Conservation (phyloP, 148 eudicot species). For the Rhododendron mucronatum region DNA sequence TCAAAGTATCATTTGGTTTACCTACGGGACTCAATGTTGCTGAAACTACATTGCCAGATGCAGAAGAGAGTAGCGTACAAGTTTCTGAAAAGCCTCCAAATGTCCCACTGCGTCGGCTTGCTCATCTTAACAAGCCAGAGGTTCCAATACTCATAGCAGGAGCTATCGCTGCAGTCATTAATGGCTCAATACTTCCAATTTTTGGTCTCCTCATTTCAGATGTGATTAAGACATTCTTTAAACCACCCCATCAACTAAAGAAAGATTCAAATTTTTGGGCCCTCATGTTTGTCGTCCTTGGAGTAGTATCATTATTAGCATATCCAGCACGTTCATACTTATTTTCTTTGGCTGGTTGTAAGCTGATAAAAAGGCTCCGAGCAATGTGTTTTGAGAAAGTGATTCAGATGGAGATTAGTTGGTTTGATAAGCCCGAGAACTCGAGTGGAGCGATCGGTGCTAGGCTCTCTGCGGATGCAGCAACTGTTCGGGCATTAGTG, state of each 20-base stretch:
- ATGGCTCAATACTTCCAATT: constrained; percentile 41
- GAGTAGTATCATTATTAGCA: constrained; percentile 24
- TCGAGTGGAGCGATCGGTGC: constrained; percentile 86
- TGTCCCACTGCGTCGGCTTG: constrained; percentile 49
- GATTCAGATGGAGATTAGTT: constrained; percentile 67
- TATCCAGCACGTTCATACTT: constrained; percentile 33
- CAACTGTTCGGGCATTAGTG: constrained; percentile 62
- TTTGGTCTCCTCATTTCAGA: constrained; percentile 31
- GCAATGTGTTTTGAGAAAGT: constrained; percentile 67
- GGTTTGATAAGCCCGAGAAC: constrained; percentile 72
- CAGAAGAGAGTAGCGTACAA: constrained; percentile 6
- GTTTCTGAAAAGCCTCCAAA: constrained; percentile 29
- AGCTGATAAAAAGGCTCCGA: constrained; percentile 26
- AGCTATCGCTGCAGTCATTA: constrained; percentile 30
- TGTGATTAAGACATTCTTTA: constrained; percentile 30
- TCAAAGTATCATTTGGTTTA: constrained; percentile 31
- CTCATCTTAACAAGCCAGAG: constrained; percentile 57
- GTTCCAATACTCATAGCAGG: constrained; percentile 40
- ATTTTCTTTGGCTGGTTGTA: constrained; percentile 50
- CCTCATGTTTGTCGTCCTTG: constrained; percentile 34
- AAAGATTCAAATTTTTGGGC: constrained; percentile 46
- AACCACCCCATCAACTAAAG: constrained; percentile 28
- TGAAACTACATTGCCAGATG: constrained; percentile 11
- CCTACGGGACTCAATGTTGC: constrained; percentile 25
- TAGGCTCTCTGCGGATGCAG: constrained; percentile 73